A percentile compares a stretch with the other conserved stretches of the same genome.
Conservation (phyloP, 106 monocot genomes). For the Dendrobium officinale region DNA sequence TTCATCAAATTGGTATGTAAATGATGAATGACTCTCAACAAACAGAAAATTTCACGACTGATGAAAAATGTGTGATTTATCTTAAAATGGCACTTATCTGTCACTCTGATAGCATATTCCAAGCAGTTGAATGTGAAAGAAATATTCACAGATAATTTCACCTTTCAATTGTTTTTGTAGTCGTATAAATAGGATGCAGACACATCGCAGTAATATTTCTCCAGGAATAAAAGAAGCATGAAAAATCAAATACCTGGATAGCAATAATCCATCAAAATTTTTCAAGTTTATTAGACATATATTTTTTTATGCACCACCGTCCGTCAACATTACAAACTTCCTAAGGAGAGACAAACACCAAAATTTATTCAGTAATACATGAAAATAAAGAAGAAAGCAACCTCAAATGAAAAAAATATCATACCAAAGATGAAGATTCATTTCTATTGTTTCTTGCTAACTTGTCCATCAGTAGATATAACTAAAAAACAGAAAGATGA, state of each 20-base stretch:
- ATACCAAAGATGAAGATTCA: slow-evolving; percentile 47
- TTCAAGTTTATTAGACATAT: slow-evolving; percentile 11
- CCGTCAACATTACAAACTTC: slow-evolving; percentile 60
- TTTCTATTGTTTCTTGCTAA: slow-evolving; percentile 27
- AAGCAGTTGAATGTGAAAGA: too few relatives aligned
- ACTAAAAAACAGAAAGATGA: slow-evolving; percentile 25
- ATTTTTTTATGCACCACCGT: slow-evolving; percentile 70
- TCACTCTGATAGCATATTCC: too few relatives aligned
- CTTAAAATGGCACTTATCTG: too few relatives aligned
- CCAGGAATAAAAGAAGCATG: background rate
- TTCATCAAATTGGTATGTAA: too few relatives aligned
- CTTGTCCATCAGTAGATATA: slow-evolving; percentile 68
- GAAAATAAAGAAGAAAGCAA: background rate
- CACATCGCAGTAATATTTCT: background rate
- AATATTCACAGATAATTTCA: too few relatives aligned
- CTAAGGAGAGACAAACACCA: slow-evolving; percentile 21
- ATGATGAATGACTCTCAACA: too few relatives aligned
- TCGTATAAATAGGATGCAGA: background rate
- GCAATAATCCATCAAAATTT: slow-evolving; percentile 42
- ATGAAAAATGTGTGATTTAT: too few relatives aligned
- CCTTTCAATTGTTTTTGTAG: background rate
- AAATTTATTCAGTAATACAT: background rate
- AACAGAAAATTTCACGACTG: too few relatives aligned
- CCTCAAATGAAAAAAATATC: background rate
- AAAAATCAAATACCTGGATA: slow-evolving; percentile 43